Evolutionary conservation across 1,284 basidiomycete species (phyloP).

Genomic region (Xerocomus nothofagi): DNA sequence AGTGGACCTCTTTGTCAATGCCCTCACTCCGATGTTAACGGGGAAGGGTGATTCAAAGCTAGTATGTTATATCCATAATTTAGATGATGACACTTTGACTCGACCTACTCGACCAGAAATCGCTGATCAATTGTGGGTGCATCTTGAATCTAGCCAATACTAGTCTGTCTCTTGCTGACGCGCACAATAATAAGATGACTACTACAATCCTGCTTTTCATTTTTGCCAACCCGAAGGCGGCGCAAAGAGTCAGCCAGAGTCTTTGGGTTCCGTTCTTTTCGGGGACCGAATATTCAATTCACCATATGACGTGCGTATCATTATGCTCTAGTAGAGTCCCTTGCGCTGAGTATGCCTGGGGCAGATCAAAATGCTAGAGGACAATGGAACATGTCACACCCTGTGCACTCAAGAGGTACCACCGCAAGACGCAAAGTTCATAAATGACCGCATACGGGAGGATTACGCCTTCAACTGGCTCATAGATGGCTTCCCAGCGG

Average conservation of each 20-base stretch:
- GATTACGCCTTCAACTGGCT: constrained; percentile 96
- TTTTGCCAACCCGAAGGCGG: constrained; percentile 86
- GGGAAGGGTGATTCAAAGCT: constrained; percentile 74
- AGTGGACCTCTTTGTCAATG: constrained; percentile 83
- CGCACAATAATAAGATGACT: constrained; percentile 60
- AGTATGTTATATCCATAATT: constrained; percentile 44
- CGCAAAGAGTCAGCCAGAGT: constrained; percentile 80
- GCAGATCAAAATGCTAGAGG: constrained; percentile 75
- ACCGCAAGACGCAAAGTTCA: constrained; percentile 78
- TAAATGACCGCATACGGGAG: constrained; percentile 90
- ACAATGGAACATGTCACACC: constrained; percentile 73
- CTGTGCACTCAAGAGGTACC: constrained; percentile 71
- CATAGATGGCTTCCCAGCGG: constrained; percentile 91
- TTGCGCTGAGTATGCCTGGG: constrained; percentile 8
- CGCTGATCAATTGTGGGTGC: constrained; percentile 72
- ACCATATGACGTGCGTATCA: constrained; percentile 71
- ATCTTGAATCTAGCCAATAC: constrained; percentile 1
- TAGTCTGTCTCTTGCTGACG: constrained; percentile 13
- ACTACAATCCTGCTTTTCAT: constrained; percentile 82
- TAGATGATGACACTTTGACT: constrained; percentile 11
- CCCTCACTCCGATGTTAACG: constrained; percentile 81
- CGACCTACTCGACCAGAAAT: constrained; percentile 55
- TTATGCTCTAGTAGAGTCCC: constrained; percentile 1
- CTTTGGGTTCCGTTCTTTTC: constrained; percentile 90
- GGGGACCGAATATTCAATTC: constrained; percentile 95